Evolutionary conservation across 1,139 yeast species (phyloP).

Genomic region (Pneumocystis carinii): DNA sequence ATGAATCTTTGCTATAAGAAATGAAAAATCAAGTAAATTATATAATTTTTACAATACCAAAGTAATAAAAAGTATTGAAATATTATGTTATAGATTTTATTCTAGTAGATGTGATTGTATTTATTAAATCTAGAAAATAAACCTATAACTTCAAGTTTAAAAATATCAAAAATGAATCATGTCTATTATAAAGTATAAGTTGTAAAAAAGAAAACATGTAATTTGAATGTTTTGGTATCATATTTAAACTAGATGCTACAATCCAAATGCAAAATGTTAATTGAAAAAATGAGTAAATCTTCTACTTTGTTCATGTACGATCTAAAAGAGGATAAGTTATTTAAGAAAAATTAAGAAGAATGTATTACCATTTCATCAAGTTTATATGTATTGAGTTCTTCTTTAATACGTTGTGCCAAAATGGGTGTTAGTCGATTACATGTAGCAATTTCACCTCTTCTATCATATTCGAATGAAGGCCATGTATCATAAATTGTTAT

Average conservation of each 20-base stretch:
- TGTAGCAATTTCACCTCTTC: slow-evolving; percentile 86
- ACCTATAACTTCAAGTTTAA: background rate
- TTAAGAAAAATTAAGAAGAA: slow-evolving; percentile 49
- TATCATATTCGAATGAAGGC: slow-evolving; percentile 71
- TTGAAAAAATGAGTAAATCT: background rate
- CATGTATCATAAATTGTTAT: slow-evolving; percentile 79
- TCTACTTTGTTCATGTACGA: background rate
- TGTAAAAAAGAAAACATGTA: background rate
- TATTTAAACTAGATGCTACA: background rate
- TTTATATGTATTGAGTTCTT: slow-evolving; percentile 67
- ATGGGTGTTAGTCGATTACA: slow-evolving; percentile 84
- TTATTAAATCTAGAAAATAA: background rate
- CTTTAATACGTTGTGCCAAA: slow-evolving; percentile 74
- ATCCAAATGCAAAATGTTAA: background rate
- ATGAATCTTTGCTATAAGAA: background rate
- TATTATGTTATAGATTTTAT: background rate
- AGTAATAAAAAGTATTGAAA: background rate
- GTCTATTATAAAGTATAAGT: background rate
- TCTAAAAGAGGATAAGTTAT: slow-evolving; percentile 65
- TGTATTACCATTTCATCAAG: slow-evolving; percentile 60
- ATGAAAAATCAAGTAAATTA: background rate
- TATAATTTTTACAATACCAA: background rate
- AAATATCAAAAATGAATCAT: background rate
- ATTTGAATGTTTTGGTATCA: background rate
- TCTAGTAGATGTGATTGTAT: background rate